Base-by-base conservation (phyloP, 1,139 yeast genomes). In the Zygosaccharomyces sapae region DNA sequence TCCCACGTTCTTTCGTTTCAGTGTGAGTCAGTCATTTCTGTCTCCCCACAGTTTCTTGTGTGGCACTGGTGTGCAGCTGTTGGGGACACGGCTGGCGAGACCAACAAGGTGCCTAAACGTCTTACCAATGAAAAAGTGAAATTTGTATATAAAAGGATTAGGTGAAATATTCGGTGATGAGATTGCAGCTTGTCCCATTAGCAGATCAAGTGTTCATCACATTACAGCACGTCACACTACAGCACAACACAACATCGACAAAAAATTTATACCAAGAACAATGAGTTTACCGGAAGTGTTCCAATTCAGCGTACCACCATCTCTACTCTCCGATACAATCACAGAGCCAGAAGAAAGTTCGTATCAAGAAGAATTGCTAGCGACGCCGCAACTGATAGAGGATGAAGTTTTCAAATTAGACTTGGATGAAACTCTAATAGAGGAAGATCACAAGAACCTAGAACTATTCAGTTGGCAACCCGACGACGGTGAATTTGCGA, bases 401-500 rank as follows among this genome's bases (percentile, higher is more conserved):
- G 31, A 39, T 18, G 37, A 24, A 10, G 30, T 43, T 16, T 43
- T 37, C 18, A 37, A 37, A n/a, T 27, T 43, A 27, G 41, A 43
- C 13, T 19, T 27, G 12, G 50, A 47, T 9, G 47, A 43, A 33
- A 18, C 43, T 4, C 31, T 33, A 27, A 33, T 22, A 31, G 38
- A 40, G 13, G 12, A 31, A 33, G 19, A 13, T 20, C 25, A 40
- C n/a, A 40, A 22, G 24, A n/a, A 24, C 10, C 38, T 29, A 22
- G 41, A 39, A 33, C 43, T 33, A 9, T 38, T 37, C 33, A 35
- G 36, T 25, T 33, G 22, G 47, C 46, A 34, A 22, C 30, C 40
- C 34, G 24, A 29, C 19, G 49, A 44, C 30, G 49, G 50, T 34
- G 54, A 46, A 37, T 55, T 56, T 33, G 57, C 57, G 13, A 44